phyloP scores from a whole-genome alignment of 176 grass and related monocot genomes.

The Carex littledalei region DNA sequence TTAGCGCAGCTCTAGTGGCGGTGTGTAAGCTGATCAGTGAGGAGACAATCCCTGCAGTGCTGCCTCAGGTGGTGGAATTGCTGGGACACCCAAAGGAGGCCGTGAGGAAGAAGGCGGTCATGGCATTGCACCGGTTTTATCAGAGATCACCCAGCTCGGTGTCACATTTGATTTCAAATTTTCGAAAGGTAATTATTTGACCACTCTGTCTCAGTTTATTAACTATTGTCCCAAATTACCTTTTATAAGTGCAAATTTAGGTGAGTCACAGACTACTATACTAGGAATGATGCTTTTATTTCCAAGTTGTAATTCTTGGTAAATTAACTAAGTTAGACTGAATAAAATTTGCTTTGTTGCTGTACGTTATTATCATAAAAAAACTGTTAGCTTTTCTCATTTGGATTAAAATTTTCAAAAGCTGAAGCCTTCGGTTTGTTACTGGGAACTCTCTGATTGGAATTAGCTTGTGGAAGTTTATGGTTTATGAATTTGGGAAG shows the following conservation, averaged over 20 bases:
- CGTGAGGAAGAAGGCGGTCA: constrained; percentile 95
- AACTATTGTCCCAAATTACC: background rate
- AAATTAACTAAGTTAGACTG: background rate
- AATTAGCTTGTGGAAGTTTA: background rate
- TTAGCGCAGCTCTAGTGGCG: constrained; percentile 68
- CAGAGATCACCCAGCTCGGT: constrained; percentile 81
- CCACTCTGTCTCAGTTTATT: background rate
- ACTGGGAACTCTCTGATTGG: background rate
- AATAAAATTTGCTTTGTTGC: background rate
- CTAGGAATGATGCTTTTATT: background rate
- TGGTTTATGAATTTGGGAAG: background rate
- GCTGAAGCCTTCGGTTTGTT: background rate
- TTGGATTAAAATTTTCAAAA: background rate
- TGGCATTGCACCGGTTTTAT: constrained; percentile 93
- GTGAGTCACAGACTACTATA: background rate
- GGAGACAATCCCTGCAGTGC: constrained; percentile 91
- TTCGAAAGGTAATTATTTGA: constrained; percentile 62
- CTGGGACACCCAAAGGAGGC: constrained; percentile 82
- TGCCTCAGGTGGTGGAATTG: constrained; percentile 91
- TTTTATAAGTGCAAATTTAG: background rate
- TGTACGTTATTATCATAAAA: background rate
- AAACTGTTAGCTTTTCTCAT: background rate
- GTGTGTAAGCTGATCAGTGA: constrained; percentile 88
- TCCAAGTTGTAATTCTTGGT: background rate
- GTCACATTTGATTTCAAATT: constrained; percentile 89